Evolutionary conservation across 345 rosid genomes (phyloP).

Genomic region (Geranium brycei): DNA sequence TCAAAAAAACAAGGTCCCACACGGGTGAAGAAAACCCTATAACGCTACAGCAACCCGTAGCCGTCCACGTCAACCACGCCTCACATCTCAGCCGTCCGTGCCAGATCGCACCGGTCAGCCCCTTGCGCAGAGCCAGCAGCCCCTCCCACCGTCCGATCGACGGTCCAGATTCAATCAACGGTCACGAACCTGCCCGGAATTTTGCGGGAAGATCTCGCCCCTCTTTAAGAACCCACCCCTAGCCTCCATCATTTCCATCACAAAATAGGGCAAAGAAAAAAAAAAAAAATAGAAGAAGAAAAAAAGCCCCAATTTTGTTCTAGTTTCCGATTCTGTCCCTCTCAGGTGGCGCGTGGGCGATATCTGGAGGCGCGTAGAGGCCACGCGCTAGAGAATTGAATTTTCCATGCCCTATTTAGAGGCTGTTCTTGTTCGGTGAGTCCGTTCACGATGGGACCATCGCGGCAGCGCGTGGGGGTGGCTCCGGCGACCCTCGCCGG

Average conservation of each 20-base stretch:
- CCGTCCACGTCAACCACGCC: background rate
- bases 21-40: background rate
- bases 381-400: background rate
- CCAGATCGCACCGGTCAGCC: slow-evolving; percentile 14
- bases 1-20: background rate
- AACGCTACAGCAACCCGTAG: too few species aligned
- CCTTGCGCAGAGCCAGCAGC: slow-evolving; percentile 6
- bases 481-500: slow-evolving; percentile 35
- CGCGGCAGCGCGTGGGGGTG: slow-evolving; percentile 18
- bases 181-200: slow-evolving; percentile 22
- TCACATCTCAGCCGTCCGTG: background rate
- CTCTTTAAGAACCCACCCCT: slow-evolving; percentile 46
- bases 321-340: background rate
- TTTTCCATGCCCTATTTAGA: background rate
- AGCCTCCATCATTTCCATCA: slow-evolving; percentile 16
- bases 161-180: slow-evolving; percentile 7
- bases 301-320: slow-evolving; percentile 13
- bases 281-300: too few species aligned
- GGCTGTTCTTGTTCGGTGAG: background rate
- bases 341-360: background rate
- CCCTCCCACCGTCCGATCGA: slow-evolving; percentile 9
- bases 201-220: slow-evolving; percentile 37
- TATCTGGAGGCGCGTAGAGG: slow-evolving; percentile 23
- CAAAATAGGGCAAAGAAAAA: slow-evolving; percentile 1
- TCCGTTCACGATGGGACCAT: background rate